Evolutionary conservation across 305 asterid species (phyloP), one percentile per base, ranked within the genome.

Genomic region (Plantago rigida): DNA sequence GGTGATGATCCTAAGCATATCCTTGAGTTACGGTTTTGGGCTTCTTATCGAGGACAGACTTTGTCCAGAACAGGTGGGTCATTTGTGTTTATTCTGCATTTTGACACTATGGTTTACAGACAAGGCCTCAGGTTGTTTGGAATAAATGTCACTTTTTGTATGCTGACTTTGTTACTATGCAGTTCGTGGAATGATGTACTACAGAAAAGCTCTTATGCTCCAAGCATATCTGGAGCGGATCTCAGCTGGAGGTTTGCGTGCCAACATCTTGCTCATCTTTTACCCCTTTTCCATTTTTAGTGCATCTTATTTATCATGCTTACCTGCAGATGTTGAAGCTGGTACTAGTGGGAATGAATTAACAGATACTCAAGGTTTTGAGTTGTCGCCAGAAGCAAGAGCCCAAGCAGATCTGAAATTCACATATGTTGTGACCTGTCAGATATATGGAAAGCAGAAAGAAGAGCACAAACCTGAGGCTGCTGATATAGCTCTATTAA

Each of bases 381-480:
- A 91, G 75, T 73, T 91, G 80, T 88, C 93, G 70, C 98, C 96
- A 31, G 95, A 91, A 80, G 94, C 95, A 72, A 91, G 96, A 79
- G 96, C 95, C 64, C 96, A 81, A 72, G 96, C 93, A 46, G 98
- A 87, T 80, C 79, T 91, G 60, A 91, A 91, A 75, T 91, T 87
- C 80, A 88, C 98, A 22, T 91, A 91, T 78, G 96, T 91, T 62
- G 90, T 91, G 67, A 88, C 98, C 13, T 91, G 98, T 72, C 98
- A 91, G 86, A 91, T 91, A 76, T 91, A 91, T 69, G 98, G 98
- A 74, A 88, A 84, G 73, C 98, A 91, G 80, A 91, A 88, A 71
- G 98, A 91, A 80, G 94, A 84, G 42, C 94, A 83, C 63, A 91
- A 86, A 71, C 96, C 98, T 44, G 91, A 88, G 82, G 98, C 98